Base-by-base conservation (phyloP, 306 rosid genomes). In the Sicyos baderoa region DNA sequence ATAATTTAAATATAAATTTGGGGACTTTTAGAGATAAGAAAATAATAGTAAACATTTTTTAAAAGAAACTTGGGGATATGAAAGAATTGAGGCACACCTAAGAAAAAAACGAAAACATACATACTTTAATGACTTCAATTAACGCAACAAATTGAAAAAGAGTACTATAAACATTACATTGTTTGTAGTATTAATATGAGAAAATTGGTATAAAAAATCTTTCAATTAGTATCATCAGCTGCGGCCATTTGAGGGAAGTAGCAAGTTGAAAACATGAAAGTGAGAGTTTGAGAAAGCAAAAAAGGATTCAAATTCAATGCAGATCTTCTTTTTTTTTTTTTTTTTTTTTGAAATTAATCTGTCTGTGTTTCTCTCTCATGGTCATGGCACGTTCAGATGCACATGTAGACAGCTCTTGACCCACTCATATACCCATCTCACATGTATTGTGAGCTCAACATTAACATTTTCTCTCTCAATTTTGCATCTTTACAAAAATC, bases 331-430 rank as follows among this genome's bases (percentile, higher is more conserved):
- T 18, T 29, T 4, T 32, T 29, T 29, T 29, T 29, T 29, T 29
- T 29, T 29, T 29, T 29, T 29, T 29, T 29, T 29, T 29, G 35
- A 29, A 2, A 3, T 2, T 1, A 5, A 25, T n/a, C 10, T 50
- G n/a, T 3, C 22, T 14, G 19, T n/a, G 14, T 19, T 32, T 72
- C 68, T 56, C 76, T 57, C 27, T 47, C 32, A 86, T 88, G 96
- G 89, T 47, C 32, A 86, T 88, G 96, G 89, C 96, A 86, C 56
- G 22, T 54, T 87, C 97, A 91, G 92, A 87, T 89, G 97, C 96
- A 81, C 84, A 84, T 80, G 84, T 80, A 80, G 85, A 85, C 96
- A 85, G 78, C 77, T 72, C 25, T 81, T 73, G 85, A 78, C 86
- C 91, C 94, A 83, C 87, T 49, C 72, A 60, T 73, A 85, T 73